Conservation (phyloP, 495 filamentous ascomycete genomes). For the Hypoxylon trugodes region DNA sequence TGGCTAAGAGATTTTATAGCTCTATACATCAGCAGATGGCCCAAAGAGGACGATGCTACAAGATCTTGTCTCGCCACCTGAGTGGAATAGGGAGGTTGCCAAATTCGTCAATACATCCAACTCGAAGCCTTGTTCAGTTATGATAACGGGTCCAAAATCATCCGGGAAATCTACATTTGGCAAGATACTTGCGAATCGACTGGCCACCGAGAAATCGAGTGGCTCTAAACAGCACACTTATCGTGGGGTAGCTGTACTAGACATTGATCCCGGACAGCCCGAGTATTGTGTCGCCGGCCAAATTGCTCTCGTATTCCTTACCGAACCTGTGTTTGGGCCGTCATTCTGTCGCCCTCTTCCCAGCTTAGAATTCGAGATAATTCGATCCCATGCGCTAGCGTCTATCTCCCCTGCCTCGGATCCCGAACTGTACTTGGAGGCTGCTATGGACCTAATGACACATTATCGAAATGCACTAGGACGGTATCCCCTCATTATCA, state of each 20-base stretch:
- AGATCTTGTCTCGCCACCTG: constrained; percentile 68
- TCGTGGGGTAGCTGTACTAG: constrained; percentile 69
- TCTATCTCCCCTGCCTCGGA: constrained; percentile 74
- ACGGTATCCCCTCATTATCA: constrained; percentile 74
- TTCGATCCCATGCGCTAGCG: constrained; percentile 78
- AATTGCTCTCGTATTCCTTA: constrained; percentile 73
- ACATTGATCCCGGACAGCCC: constrained; percentile 85
- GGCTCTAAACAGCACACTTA: constrained; percentile 32
- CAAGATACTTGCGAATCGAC: constrained; percentile 75
- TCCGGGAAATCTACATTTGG: constrained; percentile 90
- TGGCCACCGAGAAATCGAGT: constrained; percentile 61
- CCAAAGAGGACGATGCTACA: constrained; percentile 59
- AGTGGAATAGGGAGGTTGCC: constrained; percentile 67
- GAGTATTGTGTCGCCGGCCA: constrained; percentile 82
- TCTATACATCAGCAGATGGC: constrained; percentile 56
- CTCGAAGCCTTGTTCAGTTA: constrained; percentile 54
- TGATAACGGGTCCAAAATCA: constrained; percentile 81
- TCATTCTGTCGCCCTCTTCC: constrained; percentile 74
- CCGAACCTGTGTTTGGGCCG: constrained; percentile 72
- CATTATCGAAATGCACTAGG: constrained; percentile 62
- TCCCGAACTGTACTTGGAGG: constrained; percentile 73
- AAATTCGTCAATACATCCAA: constrained; percentile 50
- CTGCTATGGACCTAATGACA: constrained; percentile 71
- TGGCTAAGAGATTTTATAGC: constrained; percentile 45
- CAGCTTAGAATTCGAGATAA: constrained; percentile 42